These are phyloP conservation scores for Phytophthora citrophthora DNA, from an alignment of 352 stramenopile genomes.

Conservation along the genomic window DNA sequence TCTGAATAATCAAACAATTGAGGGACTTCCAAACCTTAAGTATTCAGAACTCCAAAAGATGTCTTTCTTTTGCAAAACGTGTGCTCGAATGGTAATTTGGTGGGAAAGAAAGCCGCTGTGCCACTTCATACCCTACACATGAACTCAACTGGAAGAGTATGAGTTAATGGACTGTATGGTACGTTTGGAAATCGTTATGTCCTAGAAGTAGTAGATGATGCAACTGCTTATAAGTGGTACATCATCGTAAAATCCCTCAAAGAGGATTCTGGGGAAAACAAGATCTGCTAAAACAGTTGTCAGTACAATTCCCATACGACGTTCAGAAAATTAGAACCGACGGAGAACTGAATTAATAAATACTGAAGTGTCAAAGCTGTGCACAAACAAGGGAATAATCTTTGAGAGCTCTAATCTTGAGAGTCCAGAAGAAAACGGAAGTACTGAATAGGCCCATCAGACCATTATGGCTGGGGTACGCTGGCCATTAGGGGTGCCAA, in stretches of 20 bases:
- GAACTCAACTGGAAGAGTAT: constrained; percentile 6
- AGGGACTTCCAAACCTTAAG: not conserved
- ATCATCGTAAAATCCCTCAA: not conserved
- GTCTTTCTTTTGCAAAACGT: constrained; percentile 9
- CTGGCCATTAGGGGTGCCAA: not conserved
- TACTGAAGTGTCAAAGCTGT: not conserved
- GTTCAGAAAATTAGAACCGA: constrained; percentile 5
- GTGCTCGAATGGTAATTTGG: constrained; percentile 3
- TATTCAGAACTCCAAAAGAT: constrained; percentile 4
- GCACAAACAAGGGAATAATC: not conserved
- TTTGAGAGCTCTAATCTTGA: constrained; percentile 4
- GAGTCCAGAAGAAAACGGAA: constrained; percentile 2
- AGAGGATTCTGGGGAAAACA: constrained; percentile 5
- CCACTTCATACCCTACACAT: constrained; percentile 19
- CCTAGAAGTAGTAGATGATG: constrained; percentile 5
- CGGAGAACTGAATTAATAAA: constrained; percentile 8
- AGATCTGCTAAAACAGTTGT: constrained; percentile 8
- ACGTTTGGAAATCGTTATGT: constrained; percentile 3
- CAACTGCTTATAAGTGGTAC: constrained; percentile 14
- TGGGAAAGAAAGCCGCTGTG: not conserved
- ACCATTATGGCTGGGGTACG: not conserved
- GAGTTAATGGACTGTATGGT: constrained; percentile 4
- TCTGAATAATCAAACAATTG: not conserved
- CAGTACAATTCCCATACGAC: constrained; percentile 13
- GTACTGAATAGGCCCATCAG: not conserved